Conservation (phyloP, 371 early-diverging fungal genomes). For the Mucor indicus region DNA sequence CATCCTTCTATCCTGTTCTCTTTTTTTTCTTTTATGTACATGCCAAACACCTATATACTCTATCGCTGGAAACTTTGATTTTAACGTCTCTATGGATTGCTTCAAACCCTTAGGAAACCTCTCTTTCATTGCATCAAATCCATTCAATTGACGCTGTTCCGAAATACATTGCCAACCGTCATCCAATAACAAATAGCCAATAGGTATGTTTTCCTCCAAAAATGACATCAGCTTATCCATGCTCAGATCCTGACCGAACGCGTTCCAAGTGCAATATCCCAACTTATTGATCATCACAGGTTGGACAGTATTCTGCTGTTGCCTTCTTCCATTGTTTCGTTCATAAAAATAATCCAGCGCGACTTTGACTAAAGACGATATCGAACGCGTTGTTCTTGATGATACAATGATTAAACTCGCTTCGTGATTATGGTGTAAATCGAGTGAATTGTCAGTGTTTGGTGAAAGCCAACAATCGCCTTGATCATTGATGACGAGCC, state of each 20-base stretch:
- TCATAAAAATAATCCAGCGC: conserved; percentile 10
- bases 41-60: conserved; percentile 47
- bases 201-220: conserved; percentile 17
- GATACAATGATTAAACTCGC: conserved; percentile 9
- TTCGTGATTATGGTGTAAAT: not conserved
- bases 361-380: not conserved
- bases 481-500: conserved; percentile 7
- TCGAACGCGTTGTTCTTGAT: not conserved
- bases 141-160: conserved; percentile 1
- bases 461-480: conserved; percentile 11
- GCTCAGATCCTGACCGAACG: conserved; percentile 23
- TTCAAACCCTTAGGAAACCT: conserved; percentile 25
- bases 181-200: conserved; percentile 39
- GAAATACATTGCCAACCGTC: conserved; percentile 44
- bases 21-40: conserved; percentile 7
- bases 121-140: conserved; percentile 19
- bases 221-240: conserved; percentile 10
- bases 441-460: not conserved
- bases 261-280: conserved; percentile 51
- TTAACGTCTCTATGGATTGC: conserved; percentile 6
- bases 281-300: conserved; percentile 6
- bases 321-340: too few species aligned
- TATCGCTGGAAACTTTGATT: conserved; percentile 18
- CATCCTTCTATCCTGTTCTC: too few species aligned
- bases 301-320: not conserved